A percentile compares a stretch with the other conserved stretches of the same genome.
Evolutionary conservation across 495 filamentous ascomycete species (phyloP).

Genomic region (Aspergillus biplanus): DNA sequence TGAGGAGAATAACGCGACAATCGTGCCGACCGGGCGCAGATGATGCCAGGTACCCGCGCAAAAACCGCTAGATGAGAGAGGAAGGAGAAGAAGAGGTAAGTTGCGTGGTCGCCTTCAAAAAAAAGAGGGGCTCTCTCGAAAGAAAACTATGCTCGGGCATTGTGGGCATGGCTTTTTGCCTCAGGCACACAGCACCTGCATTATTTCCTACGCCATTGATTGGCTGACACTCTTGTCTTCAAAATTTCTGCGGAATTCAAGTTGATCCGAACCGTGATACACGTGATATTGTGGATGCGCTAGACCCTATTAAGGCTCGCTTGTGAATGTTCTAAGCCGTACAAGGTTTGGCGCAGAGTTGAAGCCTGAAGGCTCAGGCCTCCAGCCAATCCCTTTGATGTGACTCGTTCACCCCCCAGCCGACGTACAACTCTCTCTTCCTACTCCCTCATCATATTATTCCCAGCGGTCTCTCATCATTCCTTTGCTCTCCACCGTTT

Average conservation of each 20-base stretch:
- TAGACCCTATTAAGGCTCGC: conserved; percentile 28
- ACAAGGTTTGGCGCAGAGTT: conserved; percentile 21
- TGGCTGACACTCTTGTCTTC: conserved; percentile 22
- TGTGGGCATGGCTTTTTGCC: conserved; percentile 30
- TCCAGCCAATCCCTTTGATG: conserved; percentile 34
- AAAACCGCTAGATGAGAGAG: conserved; percentile 20
- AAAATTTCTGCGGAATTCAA: conserved; percentile 15
- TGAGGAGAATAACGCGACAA: conserved; percentile 23
- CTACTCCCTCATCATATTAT: conserved; percentile 39
- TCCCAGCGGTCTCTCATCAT: conserved; percentile 33
- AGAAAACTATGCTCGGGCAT: conserved; percentile 37
- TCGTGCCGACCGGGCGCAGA: conserved; percentile 21
- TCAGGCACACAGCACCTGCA: conserved; percentile 26
- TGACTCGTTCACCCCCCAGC: conserved; percentile 34
- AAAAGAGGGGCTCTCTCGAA: conserved; percentile 31
- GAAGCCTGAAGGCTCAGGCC: conserved; percentile 40
- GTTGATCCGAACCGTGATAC: conserved; percentile 28
- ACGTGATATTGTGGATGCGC: conserved; percentile 26
- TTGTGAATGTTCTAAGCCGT: conserved; percentile 33
- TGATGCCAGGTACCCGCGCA: conserved; percentile 27
- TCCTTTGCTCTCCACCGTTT: conserved; percentile 30
- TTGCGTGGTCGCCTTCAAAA: conserved; percentile 21
- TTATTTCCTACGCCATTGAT: conserved; percentile 36
- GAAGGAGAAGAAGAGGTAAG: conserved; percentile 14
- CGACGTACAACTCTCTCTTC: conserved; percentile 35